Base-by-base conservation (phyloP, 2,329 filamentous ascomycete species). In the Fusarium setosum region DNA sequence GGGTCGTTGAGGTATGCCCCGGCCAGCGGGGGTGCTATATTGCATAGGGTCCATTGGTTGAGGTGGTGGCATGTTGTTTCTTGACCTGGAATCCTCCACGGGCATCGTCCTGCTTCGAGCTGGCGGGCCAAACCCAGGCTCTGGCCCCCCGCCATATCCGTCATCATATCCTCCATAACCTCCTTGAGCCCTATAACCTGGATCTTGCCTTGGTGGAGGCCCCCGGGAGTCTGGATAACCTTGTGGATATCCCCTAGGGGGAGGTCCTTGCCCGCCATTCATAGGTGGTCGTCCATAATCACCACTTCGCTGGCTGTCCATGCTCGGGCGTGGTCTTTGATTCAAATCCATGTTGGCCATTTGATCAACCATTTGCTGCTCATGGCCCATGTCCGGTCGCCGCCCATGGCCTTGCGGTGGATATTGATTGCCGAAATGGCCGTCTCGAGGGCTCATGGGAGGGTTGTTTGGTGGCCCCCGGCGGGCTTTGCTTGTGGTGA, bases 21-120 rank as follows among this genome's bases (percentile, higher is more conserved):
- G 80, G 17, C 81, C 83, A 62, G 75, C 73, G 44, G 79, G 77
- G 8, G 79, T 81, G 66, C 81, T 82, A 47, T 83, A 83, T 2
- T 84, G 81, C 38, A 79, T 81, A 44, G 80, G 82, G 38, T 82
- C 84, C 57, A 75, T 75, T 26, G 80, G 78, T 35, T 76, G 77
- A 20, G 72, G 73, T 9, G 73, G 72, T n/a, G 68, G 69, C 67
- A 74, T 72, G 21, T 74, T 79, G 31, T 80, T 76, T 67, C 79
- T 76, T 17, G 76, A 73, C 17, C 81, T 79, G 49, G 83, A 74
- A 11, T 83, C 80, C 55, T 84, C 81, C 4, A 80, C 74, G 3
- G 87, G 86, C 85, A 89, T 87, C 6, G 88, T 90, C 82, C 84
- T 86, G 57, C 87, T 90, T 67, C 88, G 81, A n/a, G 77, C 72